Evolutionary conservation across 257 asterid genomes (phyloP).

Genomic region (Rehmannia glutinosa): DNA sequence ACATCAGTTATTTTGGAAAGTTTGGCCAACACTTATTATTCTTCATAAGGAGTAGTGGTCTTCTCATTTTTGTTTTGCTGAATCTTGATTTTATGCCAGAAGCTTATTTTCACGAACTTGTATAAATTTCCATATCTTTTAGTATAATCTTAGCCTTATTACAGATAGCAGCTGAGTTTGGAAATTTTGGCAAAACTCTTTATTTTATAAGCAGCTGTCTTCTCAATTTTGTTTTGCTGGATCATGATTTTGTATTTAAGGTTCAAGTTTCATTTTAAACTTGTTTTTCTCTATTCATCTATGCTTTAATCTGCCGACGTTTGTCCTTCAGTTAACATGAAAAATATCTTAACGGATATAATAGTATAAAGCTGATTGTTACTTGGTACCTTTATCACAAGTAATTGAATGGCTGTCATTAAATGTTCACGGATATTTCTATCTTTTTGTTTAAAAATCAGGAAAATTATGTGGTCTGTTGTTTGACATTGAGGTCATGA

Average conservation of each 20-base stretch:
- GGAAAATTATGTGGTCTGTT: neutral
- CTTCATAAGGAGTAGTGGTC: neutral
- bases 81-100: conserved; percentile 3
- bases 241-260: conserved; percentile 1
- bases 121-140: neutral
- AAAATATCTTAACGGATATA: neutral
- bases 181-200: neutral
- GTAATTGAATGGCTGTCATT: neutral
- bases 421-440: neutral
- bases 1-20: neutral
- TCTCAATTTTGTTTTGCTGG: neutral
- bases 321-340: neutral
- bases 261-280: neutral
- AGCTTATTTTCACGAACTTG: conserved; percentile 8
- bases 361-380: neutral
- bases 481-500: neutral
- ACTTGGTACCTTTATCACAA: conserved; percentile 9
- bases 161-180: neutral
- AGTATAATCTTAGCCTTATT: neutral
- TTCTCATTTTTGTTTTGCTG: conserved; percentile 4
- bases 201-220: neutral
- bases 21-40: conserved; percentile 13
- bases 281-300: neutral
- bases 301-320: conserved; percentile 6
- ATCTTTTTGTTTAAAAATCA: neutral